Percentiles rank a stretch among this genome's conserved stretches.
Evolutionary conservation across 139 green algal species (phyloP).

Genomic region (Coelastrella sp.): DNA sequence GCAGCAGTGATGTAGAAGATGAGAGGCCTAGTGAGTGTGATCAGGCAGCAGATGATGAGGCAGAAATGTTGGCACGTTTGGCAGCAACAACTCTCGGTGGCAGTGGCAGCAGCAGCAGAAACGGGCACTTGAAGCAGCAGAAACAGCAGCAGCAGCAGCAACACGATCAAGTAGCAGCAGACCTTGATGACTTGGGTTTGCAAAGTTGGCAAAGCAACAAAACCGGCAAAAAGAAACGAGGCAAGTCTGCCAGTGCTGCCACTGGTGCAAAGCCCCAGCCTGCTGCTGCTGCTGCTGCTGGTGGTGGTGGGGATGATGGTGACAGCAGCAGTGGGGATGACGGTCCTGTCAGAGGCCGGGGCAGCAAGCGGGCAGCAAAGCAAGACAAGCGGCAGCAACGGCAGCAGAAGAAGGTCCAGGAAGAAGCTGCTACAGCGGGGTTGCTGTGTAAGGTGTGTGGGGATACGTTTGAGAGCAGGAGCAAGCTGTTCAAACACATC

Average conservation of each 20-base stretch:
- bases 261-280: slow-evolving; percentile 64
- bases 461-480: slow-evolving; percentile 66
- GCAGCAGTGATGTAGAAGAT: slow-evolving; percentile 22
- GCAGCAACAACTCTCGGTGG: slow-evolving; percentile 43
- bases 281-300: background rate
- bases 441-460: slow-evolving; percentile 69
- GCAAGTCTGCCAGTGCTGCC: slow-evolving; percentile 29
- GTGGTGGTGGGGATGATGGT: background rate
- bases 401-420: slow-evolving; percentile 54
- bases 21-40: slow-evolving; percentile 58
- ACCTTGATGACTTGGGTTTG: background rate
- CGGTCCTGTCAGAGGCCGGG: background rate
- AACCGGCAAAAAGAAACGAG: background rate
- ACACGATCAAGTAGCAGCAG: background rate
- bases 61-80: slow-evolving; percentile 66
- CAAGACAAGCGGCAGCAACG: slow-evolving; percentile 18
- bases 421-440: slow-evolving; percentile 38
- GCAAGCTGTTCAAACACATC: slow-evolving; percentile 69
- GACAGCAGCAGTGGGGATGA: background rate
- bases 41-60: slow-evolving; percentile 70
- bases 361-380: slow-evolving; percentile 29
- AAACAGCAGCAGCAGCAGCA: slow-evolving; percentile 33
- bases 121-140: background rate
- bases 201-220: slow-evolving; percentile 10
- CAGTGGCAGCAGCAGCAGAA: slow-evolving; percentile 32